Percentiles rank a stretch among this genome's conserved stretches.
Evolutionary conservation across 371 early-diverging fungal genomes (phyloP).

Genomic region (Mortierella sp.): DNA sequence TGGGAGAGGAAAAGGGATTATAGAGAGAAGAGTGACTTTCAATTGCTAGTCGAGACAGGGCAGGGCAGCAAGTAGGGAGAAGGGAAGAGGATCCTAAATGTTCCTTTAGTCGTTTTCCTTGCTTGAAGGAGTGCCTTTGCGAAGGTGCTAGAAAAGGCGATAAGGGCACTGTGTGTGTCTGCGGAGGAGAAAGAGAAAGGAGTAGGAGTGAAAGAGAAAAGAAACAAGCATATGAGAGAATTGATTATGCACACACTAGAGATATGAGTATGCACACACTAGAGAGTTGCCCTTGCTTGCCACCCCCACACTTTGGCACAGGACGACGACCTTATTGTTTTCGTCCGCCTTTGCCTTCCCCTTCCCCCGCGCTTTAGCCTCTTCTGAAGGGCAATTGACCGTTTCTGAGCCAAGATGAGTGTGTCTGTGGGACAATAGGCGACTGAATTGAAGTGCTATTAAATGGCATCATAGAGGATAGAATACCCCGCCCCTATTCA

Average conservation of each 20-base stretch:
- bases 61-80: background rate
- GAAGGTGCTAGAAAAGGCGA: background rate
- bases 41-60: background rate
- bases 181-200: background rate
- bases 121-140: background rate
- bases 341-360: background rate
- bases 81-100: background rate
- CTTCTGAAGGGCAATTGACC: background rate
- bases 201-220: background rate
- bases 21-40: background rate
- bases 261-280: too few relatives aligned
- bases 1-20: background rate
- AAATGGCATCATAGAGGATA: background rate
- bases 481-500: background rate
- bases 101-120: conserved; percentile 6
- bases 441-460: background rate
- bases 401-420: background rate
- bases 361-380: background rate
- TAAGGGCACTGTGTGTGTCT: background rate
- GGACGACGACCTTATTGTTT: too few relatives aligned
- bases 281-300: too few relatives aligned
- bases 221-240: too few relatives aligned
- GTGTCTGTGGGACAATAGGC: background rate
- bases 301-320: too few relatives aligned
- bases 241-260: too few relatives aligned